Base-by-base conservation (phyloP, 140 eudicot species). In the Anethum foeniculum region DNA sequence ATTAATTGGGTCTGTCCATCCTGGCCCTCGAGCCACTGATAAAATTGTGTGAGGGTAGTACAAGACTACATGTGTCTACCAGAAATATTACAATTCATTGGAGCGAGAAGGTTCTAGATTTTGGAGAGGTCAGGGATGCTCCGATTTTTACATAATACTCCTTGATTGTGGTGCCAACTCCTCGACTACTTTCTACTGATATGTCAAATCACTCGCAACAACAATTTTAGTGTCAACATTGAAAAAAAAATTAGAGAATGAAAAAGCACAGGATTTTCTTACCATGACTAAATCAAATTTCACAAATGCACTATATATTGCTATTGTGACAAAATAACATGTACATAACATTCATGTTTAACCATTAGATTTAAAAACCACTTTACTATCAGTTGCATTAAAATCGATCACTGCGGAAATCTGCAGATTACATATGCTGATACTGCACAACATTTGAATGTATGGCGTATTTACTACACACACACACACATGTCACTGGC, bases 401-500 rank as follows among this genome's bases (percentile, higher is more conserved):
- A 21, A 75, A 75, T 73, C 46, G 18, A 28, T 30, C 30, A 7
- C 30, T 51, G 16, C 10, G 6, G 10, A 2, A 49, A 32, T 41
- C 0, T 52, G 18, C 69, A 77, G 19, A 77, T 13, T 30, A 52
- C 69, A 52, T 30, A 6, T 0, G n/a, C 23, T 32, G 23, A 28
- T 27, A 52, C 32, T 19, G 25, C 60, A 21, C 60, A 49, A 12
- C 25, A 77, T 9, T 9, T 4, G 19, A 62, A 73, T 54, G 47
- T 32, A 54, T 7, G 25, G 34, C 54, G 9, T 75, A 60, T n/a
- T 48, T 32, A 34, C 47, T 36, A 32, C 23, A 18, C 18, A n/a
- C n/a, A n/a, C n/a, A n/a, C n/a, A n/a, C n/a, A 5, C 11, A 52
- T 72, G 54, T 79, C 88, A 86, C 46, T 3, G 28, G 12, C 15